Base-by-base conservation (phyloP, 2,329 filamentous ascomycete species). In the Annulohypoxylon truncatum region DNA sequence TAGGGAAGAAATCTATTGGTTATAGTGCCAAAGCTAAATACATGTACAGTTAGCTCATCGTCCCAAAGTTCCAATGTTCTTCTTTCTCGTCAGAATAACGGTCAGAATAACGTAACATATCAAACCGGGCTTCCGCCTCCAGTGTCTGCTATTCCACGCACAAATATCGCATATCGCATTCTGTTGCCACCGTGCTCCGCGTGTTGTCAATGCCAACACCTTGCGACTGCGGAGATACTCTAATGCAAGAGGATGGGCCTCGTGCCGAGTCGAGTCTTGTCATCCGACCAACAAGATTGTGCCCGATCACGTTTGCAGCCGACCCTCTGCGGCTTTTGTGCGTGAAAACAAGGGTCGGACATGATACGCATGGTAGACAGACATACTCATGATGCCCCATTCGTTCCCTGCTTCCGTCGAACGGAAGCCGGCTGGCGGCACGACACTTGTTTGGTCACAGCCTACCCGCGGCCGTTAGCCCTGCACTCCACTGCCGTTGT, bases 311-410 rank as follows among this genome's bases (percentile, higher is more conserved):
- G 8, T 46, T 33, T 53, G 40, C 56, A 59, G 60, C 35, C 22
- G 62, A 50, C 40, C 35, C 20, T 56, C 42, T 69, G 68, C 68
- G 68, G n/a, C 60, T 70, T 70, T 70, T 70, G 68, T 70, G 68
- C 68, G 66, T 64, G 59, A 48, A 56, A 66, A 22, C 56, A 12
- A 50, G 56, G 40, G 44, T 62, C 26, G 28, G 22, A 15, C 40
- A 31, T 64, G 61, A 24, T 55, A 18, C 13, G 15, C 47, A 31
- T 64, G 56, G 18, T 51, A 18, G 15, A 29, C 33, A 40, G 44
- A n/a, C 47, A 29, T n/a, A 4, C 22, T 44, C 20, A 51, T 38
- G 24, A 64, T 56, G 48, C 51, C 35, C 48, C 40, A 65, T 61
- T 64, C 26, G 46, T 48, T 40, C 29, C 33, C 26, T 61, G 53